Percentiles rank a stretch among this genome's conserved stretches.
Evolutionary conservation across 352 stramenopile genomes (phyloP).

Genomic region (Phytophthora tubulina): DNA sequence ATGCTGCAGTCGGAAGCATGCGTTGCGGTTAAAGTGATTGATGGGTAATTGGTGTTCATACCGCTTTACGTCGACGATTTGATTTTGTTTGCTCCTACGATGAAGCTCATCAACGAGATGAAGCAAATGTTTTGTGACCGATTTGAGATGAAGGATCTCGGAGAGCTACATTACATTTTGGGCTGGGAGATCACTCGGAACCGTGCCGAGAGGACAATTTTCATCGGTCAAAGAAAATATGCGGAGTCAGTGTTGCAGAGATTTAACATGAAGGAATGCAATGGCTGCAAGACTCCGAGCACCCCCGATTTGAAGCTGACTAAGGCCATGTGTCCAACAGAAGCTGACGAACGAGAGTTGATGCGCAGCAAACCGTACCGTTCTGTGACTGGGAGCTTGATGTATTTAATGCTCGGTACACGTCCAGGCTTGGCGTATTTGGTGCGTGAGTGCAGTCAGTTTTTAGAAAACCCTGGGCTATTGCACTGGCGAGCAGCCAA

Average conservation of each 20-base stretch:
- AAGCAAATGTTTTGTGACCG: conserved; percentile 16
- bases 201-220: conserved; percentile 9
- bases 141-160: conserved; percentile 38
- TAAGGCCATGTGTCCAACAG: conserved; percentile 28
- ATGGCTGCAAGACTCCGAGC: conserved; percentile 20
- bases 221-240: conserved; percentile 32
- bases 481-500: conserved; percentile 27
- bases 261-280: conserved; percentile 34
- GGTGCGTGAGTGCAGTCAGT: conserved; percentile 22
- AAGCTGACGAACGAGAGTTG: conserved; percentile 4
- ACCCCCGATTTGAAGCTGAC: conserved; percentile 21
- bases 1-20: conserved; percentile 10
- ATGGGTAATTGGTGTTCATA: conserved; percentile 29
- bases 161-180: conserved; percentile 34
- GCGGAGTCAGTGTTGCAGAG: conserved; percentile 17
- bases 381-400: conserved; percentile 13
- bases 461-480: conserved; percentile 27
- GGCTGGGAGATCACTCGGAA: conserved; percentile 33
- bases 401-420: conserved; percentile 32
- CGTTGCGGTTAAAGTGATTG: conserved; percentile 10
- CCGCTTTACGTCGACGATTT: conserved; percentile 40
- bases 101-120: conserved; percentile 14
- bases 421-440: conserved; percentile 25
- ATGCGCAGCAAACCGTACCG: conserved; percentile 18
- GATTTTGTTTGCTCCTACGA: conserved; percentile 33